Evolutionary conservation across 148 eudicot species (phyloP), one percentile per base, ranked within the genome.

Genomic region (Chenopodium berlandieri): DNA sequence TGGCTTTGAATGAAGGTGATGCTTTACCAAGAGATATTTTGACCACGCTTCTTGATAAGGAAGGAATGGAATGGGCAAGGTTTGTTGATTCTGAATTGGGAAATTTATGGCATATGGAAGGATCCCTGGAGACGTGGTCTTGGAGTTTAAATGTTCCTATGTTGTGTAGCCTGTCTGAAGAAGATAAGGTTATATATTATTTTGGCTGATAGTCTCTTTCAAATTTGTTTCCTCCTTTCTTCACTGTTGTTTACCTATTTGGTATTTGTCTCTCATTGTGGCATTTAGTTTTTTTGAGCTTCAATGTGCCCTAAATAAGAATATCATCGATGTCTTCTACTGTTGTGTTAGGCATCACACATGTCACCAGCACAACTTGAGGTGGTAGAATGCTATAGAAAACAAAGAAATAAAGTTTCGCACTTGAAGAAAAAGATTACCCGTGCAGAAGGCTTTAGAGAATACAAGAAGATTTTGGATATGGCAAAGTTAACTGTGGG

Each of bases 141-240:
- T 96, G 98, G 99, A 96, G 99, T 86, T 89, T 96, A 84, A 96
- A 96, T 86, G 92, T 94, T 77, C 99, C 99, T 27, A 92, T 92
- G 84, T 81, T 92, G 88, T 92, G 90, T 87, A 94, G 98, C 90
- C 92, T 92, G 70, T 88, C 99, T 60, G 91, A 90, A 88, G 95
- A 94, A 69, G 94, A 91, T 65, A 96, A 91, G 95, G 99, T 91
- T 81, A 52, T 71, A 19, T 4, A 3, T 74, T n/a, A 8, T 40
- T 73, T 66, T 65, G 34, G 60, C 65, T 71, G 65, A 69, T 31
- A 4, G 71, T 30, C 14, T 63, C 19, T 71, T 1, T 10, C 7
- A 22, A 17, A 9, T 22, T 68, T 63, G 64, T 40, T 4, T 67
- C 25, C 44, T 14, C 20, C 50, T 2, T 7, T 47, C 19, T 20